Base-by-base conservation (phyloP, 2,329 filamentous ascomycete genomes). In the Xylariales sp. region DNA sequence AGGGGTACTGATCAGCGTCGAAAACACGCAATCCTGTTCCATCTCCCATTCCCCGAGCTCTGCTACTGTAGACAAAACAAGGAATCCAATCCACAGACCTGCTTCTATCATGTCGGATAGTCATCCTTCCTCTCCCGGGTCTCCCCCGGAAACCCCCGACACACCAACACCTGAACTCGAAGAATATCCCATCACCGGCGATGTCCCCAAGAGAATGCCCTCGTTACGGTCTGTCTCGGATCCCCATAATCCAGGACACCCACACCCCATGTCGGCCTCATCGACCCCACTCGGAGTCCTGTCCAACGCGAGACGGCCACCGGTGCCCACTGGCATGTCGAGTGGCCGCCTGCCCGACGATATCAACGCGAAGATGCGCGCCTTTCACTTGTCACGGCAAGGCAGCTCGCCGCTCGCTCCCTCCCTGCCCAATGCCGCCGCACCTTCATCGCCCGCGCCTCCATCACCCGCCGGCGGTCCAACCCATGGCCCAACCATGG, bases 251-350 rank as follows among this genome's bases (percentile, higher is more conserved):
- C 57, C 68, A 21, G 62, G 64, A 18, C 62, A 66, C 22, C 49
- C 48, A 18, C 62, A 66, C 22, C 49, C 48, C 43, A 89, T 95
- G 80, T 87, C 79, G 42, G 68, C 84, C 5, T 89, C 82, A n/a
- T 95, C 89, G n/a, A 93, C 85, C 20, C 82, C 87, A 29, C 70
- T 90, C 4, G 88, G 88, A 29, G 77, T 86, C 44, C 69, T 95
- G 55, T 88, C 83, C 61, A 78, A 67, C 50, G 79, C 76, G 4
- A 69, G 80, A 44, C 70, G 76, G 36, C 79, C 77, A 3, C 58
- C 65, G 15, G 64, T 65, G 11, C 56, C 65, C 9, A 56, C 68
- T 1, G 59, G 59, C 31, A 62, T 68, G 42, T 66, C 68, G 7
- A 60, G 58, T 27, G 66, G 66, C 31, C 58, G 69, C 33, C 60